A percentile compares a stretch with the other conserved stretches of the same genome.
These are phyloP conservation scores for Angophora floribunda DNA, from an alignment of 345 rosid genomes.

Conservation along the genomic window DNA sequence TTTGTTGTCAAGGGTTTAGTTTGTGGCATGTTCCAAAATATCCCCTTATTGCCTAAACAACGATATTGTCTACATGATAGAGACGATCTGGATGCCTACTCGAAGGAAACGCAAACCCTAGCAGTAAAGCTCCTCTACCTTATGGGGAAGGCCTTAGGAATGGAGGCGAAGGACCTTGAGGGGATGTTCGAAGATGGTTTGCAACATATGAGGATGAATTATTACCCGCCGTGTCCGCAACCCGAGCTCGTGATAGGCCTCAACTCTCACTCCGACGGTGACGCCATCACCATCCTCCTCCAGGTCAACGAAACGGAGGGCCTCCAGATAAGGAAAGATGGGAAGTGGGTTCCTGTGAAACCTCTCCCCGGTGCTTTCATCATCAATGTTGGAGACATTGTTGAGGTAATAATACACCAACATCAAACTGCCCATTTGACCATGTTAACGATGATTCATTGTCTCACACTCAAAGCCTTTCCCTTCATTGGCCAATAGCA, in stretches of 20 bases:
- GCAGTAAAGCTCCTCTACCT: constrained; percentile 21
- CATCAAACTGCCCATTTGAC: neutral
- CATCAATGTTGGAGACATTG: constrained; percentile 3
- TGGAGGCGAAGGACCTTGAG: constrained; percentile 34
- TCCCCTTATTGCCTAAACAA: neutral
- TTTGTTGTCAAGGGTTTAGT: neutral
- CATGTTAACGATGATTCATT: neutral
- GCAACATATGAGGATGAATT: constrained; percentile 22
- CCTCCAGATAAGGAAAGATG: constrained; percentile 10
- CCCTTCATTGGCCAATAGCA: neutral
- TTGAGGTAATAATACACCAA: neutral
- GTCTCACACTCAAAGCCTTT: neutral
- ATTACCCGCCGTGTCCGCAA: constrained; percentile 30
- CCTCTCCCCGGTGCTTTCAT: constrained; percentile 8
- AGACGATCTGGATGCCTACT: constrained; percentile 38
- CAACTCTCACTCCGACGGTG: constrained; percentile 14
- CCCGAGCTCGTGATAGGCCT: constrained; percentile 25
- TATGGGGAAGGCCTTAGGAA: constrained; percentile 31
- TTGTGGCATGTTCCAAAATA: neutral
- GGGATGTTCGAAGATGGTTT: constrained; percentile 11
- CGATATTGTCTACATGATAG: constrained; percentile 8
- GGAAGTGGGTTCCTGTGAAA: constrained; percentile 1
- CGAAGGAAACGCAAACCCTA: constrained; percentile 14
- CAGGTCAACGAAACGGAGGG: constrained; percentile 13
- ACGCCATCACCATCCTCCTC: neutral